These are phyloP conservation scores for Parathielavia hyrcaniae DNA, from an alignment of 495 filamentous ascomycete species.

Conservation along the genomic window DNA sequence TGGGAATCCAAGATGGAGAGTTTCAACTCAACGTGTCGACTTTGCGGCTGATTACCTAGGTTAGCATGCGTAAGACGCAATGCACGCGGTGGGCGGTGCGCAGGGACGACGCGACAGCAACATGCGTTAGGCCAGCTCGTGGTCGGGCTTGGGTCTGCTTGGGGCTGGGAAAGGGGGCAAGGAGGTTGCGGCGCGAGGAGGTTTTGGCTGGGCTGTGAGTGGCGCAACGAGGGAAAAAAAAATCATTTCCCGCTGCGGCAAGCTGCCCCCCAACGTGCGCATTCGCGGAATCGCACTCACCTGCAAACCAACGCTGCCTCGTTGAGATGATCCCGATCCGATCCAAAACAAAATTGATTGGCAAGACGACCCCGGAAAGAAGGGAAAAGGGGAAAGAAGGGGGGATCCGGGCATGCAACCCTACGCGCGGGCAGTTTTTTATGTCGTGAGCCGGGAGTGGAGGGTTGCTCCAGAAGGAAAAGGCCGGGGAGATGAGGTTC, in stretches of 20 bases:
- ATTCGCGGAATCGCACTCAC: constrained; percentile 18
- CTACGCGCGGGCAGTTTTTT: constrained; percentile 25
- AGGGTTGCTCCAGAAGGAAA: constrained; percentile 32
- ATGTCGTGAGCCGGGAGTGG: constrained; percentile 28
- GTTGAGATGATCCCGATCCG: constrained; percentile 15
- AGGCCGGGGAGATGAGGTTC: constrained; percentile 32
- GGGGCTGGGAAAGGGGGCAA: constrained; percentile 11
- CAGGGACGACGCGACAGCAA: constrained; percentile 16
- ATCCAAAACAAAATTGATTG: constrained; percentile 19
- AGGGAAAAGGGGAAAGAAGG: constrained; percentile 19
- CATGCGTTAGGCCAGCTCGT: constrained; percentile 17
- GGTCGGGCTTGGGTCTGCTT: constrained; percentile 4
- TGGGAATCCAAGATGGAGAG: constrained; percentile 6
- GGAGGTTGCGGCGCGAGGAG: constrained; percentile 15
- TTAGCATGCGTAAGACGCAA: constrained; percentile 10
- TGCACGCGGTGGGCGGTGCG: constrained; percentile 10
- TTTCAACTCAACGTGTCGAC: constrained; percentile 22
- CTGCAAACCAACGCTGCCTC: constrained; percentile 13
- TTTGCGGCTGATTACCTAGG: constrained; percentile 15
- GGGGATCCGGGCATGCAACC: constrained; percentile 23
- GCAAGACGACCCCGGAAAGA: constrained; percentile 21
- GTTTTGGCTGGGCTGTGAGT: constrained; percentile 9
- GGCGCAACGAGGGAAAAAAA: constrained; percentile 26
- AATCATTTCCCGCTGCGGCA: constrained; percentile 23
- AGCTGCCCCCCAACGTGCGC: constrained; percentile 12